Evolutionary conservation across 495 filamentous ascomycete genomes (phyloP).

Genomic region (Cudoniella acicularis): DNA sequence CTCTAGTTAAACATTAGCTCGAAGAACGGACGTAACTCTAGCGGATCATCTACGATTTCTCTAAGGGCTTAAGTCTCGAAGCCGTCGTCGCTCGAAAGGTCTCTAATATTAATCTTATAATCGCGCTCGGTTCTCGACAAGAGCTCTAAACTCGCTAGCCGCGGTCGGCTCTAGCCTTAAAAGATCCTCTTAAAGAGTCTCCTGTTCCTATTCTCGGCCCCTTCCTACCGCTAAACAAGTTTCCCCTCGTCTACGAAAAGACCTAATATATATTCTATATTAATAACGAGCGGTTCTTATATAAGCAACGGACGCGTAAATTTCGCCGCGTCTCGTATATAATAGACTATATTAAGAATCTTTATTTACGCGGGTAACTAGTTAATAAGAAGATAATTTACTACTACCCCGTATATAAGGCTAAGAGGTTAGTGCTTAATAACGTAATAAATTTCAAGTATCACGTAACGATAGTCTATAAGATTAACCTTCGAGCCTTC

Average conservation of each 20-base stretch:
- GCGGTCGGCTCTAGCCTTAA: neutral
- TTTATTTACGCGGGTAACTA: constrained; percentile 5
- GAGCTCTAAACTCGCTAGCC: constrained; percentile 14
- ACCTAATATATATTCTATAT: constrained; percentile 16
- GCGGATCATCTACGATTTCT: constrained; percentile 11
- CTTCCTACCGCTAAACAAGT: neutral
- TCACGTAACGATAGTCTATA: constrained; percentile 11
- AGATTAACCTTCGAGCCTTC: constrained; percentile 14
- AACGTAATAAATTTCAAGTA: constrained; percentile 23
- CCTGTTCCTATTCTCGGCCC: constrained; percentile 3
- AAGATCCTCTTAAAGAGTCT: constrained; percentile 6
- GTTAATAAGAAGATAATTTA: constrained; percentile 14
- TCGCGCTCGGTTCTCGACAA: constrained; percentile 4
- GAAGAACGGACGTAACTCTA: constrained; percentile 13
- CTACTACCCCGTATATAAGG: constrained; percentile 16
- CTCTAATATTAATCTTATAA: constrained; percentile 4
- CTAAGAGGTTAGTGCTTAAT: constrained; percentile 10
- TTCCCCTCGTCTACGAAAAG: constrained; percentile 9
- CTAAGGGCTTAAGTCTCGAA: constrained; percentile 6
- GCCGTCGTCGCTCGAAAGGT: constrained; percentile 11
- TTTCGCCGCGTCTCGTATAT: constrained; percentile 15
- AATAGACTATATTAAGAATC: constrained; percentile 20
- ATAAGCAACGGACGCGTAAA: constrained; percentile 17
- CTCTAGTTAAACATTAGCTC: constrained; percentile 15
- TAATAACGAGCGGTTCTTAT: constrained; percentile 4